Percentiles rank a stretch among this genome's conserved stretches.
Evolutionary conservation across 305 asterid genomes (phyloP).

Genomic region (Salvia sclarea): DNA sequence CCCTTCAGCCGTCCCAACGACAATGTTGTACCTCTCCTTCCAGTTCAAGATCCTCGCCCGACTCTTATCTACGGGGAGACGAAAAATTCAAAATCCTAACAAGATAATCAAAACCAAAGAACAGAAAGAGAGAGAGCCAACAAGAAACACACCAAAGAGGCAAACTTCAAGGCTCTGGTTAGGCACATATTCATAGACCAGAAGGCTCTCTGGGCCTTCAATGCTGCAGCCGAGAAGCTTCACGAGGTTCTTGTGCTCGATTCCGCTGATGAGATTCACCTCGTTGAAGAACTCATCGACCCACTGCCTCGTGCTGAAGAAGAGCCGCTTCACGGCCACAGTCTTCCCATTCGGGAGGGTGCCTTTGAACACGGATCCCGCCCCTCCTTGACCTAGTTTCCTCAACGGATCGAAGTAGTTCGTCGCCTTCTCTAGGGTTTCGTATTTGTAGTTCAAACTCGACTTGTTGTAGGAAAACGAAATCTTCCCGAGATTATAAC

Average conservation of each 20-base stretch:
- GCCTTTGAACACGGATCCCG: conserved; percentile 80
- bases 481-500: conserved; percentile 66
- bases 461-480: conserved; percentile 69
- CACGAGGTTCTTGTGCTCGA: conserved; percentile 88
- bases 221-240: conserved; percentile 97
- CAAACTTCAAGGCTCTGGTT: conserved; percentile 75
- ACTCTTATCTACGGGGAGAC: conserved; percentile 47
- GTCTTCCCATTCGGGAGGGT: conserved; percentile 61
- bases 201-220: conserved; percentile 94
- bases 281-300: conserved; percentile 98
- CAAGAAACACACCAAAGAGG: conserved; percentile 53
- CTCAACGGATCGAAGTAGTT: conserved; percentile 60
- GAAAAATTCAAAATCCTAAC: neutral
- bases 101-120: neutral
- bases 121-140: neutral
- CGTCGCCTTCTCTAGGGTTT: conserved; percentile 84
- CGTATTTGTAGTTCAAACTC: conserved; percentile 76
- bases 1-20: conserved; percentile 88
- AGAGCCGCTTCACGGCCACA: conserved; percentile 83
- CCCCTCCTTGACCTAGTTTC: conserved; percentile 93
- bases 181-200: conserved; percentile 76
- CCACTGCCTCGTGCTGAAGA: conserved; percentile 90
- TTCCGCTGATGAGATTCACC: conserved; percentile 78
- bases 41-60: conserved; percentile 56
- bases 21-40: conserved; percentile 65